Evolutionary conservation across 208 protist species (phyloP), one percentile per base, ranked within the genome.

Genomic region (Leishmania tropica): DNA sequence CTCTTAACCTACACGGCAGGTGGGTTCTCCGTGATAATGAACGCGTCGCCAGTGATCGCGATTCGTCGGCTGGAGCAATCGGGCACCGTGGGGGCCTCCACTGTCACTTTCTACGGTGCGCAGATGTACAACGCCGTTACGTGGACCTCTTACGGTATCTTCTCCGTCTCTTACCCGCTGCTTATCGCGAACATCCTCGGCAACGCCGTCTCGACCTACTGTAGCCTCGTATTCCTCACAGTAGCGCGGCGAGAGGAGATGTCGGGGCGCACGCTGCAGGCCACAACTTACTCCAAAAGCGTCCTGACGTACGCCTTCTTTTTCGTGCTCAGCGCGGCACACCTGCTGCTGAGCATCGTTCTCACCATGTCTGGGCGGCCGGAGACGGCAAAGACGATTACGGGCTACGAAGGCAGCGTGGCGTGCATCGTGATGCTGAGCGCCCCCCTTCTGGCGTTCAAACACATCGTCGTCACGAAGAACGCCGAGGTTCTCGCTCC

Each of bases 61-160:
- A 88, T 89, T 13, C 83, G 87, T 8, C 85, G 88, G 58, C 71
- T 91, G 56, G 88, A 93, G 81, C 76, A 86, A 58, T 81, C 83
- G 17, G 83, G 84, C 48, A 92, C 87, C 51, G 83, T 94, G 7
- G 91, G 91, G 13, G 75, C 85, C 28, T 89, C 85, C 77, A 92
- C 87, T 13, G 87, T 90, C 76, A 91, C 88, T 24, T 94, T 92
- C 42, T 92, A 89, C 79, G 88, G 85, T 37, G 91, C 91, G 1
- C 88, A 92, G 42, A 81, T 94, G 67, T 89, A 84, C 80, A 94
- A 81, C 75, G 86, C 82, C 4, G 83, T 88, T 6, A 82, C 87
- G 62, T 94, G 91, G 89, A 70, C 89, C n/a, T 83, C 85, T 77
- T 94, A 92, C 85, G 91, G 89, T n/a, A 78, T 83, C 15, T 88